phyloP scores from a whole-genome alignment of 2,329 filamentous ascomycete species.

The Colletotrichum coccodes region DNA sequence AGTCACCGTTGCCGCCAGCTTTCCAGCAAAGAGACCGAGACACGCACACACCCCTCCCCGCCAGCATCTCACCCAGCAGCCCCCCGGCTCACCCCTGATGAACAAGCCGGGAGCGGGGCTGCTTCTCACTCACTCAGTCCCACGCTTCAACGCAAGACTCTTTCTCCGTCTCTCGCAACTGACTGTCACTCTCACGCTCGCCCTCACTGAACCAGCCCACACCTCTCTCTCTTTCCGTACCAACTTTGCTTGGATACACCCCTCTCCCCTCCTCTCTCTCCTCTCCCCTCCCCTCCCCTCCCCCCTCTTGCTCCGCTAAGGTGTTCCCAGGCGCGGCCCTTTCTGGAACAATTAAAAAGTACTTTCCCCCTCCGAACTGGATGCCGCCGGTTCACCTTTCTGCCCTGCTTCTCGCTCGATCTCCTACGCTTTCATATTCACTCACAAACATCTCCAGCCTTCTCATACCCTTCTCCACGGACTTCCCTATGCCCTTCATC shows the following conservation, averaged over 20 bases:
- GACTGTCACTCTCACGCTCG: neutral
- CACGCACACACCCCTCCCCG: neutral
- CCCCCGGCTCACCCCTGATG: slow-evolving; percentile 3
- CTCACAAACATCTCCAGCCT: neutral
- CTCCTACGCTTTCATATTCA: neutral
- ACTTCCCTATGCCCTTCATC: neutral
- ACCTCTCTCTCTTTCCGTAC: neutral
- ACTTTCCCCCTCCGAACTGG: slow-evolving; percentile 17
- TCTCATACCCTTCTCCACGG: neutral
- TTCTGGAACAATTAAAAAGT: slow-evolving; percentile 28
- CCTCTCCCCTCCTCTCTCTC: neutral
- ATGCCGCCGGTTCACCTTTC: neutral
- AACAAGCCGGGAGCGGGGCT: slow-evolving; percentile 7
- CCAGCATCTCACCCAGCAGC: neutral
- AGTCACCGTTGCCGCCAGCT: slow-evolving; percentile 7
- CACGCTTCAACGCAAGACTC: slow-evolving; percentile 1
- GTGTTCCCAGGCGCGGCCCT: slow-evolving; percentile 18
- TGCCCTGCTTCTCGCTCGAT: neutral
- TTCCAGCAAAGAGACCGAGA: neutral
- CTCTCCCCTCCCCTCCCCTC: neutral
- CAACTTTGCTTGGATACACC: neutral
- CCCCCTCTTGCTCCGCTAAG: slow-evolving; percentile 5
- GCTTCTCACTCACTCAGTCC: neutral
- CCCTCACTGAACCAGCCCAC: neutral
- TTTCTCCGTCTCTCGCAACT: neutral